phyloP scores from a whole-genome alignment of 371 early-diverging fungal species.

The Rhizomucor pusillus region DNA sequence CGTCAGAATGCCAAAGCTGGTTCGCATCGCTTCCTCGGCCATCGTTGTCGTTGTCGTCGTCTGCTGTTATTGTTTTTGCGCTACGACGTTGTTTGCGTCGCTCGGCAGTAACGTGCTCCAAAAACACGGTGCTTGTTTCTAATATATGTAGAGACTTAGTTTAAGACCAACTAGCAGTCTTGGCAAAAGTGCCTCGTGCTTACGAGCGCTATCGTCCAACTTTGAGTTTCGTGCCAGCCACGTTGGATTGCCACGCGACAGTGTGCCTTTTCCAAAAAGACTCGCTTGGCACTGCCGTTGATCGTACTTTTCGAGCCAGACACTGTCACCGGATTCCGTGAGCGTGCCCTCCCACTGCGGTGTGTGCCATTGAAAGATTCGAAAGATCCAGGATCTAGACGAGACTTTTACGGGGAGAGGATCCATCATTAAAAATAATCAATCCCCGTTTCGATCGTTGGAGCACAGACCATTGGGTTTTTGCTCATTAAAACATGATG shows the following conservation, averaged over 20 bases:
- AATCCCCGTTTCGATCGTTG: too few species aligned
- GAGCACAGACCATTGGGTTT: not conserved
- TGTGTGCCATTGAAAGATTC: not conserved
- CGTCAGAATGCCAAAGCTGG: slow-evolving; percentile 7
- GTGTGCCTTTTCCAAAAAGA: slow-evolving; percentile 78
- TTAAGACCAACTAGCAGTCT: not conserved
- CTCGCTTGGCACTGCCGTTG: not conserved
- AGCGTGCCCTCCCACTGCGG: not conserved
- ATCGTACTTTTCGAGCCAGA: slow-evolving; percentile 4
- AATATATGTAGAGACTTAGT: not conserved
- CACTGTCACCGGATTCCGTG: not conserved
- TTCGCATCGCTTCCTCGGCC: slow-evolving; percentile 1
- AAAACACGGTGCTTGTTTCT: slow-evolving; percentile 2
- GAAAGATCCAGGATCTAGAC: not conserved
- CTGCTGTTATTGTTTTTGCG: too few species aligned
- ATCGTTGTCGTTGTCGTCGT: slow-evolving; percentile 3
- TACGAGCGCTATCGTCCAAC: slow-evolving; percentile 1
- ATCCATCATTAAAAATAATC: slow-evolving; percentile 4
- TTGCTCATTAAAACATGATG: too few species aligned
- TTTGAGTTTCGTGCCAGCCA: slow-evolving; percentile 45
- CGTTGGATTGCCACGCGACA: slow-evolving; percentile 80
- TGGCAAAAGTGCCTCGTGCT: not conserved
- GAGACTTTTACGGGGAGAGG: slow-evolving; percentile 3
- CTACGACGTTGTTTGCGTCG: slow-evolving; percentile 45
- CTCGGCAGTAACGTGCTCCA: slow-evolving; percentile 47